Conservation (phyloP, 306 rosid genomes). For the Prunus campanulata region DNA sequence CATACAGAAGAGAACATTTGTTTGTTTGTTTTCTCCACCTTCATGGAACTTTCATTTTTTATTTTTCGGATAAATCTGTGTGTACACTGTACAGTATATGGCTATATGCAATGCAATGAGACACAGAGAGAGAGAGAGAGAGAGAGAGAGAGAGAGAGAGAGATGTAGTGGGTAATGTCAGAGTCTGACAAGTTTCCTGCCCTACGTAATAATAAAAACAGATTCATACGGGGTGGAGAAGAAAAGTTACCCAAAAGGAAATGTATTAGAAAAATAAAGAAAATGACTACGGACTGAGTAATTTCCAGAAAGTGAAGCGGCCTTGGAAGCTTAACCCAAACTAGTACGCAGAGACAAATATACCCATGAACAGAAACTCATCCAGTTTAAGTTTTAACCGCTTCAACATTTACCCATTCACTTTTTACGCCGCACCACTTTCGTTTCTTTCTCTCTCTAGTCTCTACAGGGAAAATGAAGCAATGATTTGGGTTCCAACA, state of each 20-base stretch:
- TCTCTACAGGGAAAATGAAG: too few relatives aligned
- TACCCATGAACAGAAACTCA: slow-evolving; percentile 4
- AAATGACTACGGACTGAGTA: not conserved
- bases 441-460: too few relatives aligned
- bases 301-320: slow-evolving; percentile 8
- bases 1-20: slow-evolving; percentile 5
- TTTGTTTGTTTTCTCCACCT: slow-evolving; percentile 38
- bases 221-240: not conserved
- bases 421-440: too few relatives aligned
- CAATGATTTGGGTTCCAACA: too few relatives aligned
- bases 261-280: not conserved
- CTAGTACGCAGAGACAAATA: slow-evolving; percentile 15
- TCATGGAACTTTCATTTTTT: slow-evolving; percentile 44
- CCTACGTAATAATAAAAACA: slow-evolving; percentile 4
- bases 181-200: slow-evolving; percentile 27
- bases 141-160: slow-evolving; percentile 13
- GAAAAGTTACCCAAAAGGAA: slow-evolving; percentile 12
- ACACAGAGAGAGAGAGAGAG: slow-evolving; percentile 4
- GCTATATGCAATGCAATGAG: not conserved
- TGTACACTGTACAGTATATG: not conserved
- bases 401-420: too few relatives aligned
- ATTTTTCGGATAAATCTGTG: slow-evolving; percentile 20
- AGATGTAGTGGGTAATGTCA: slow-evolving; percentile 37
- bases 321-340: slow-evolving; percentile 7
- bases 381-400: not conserved